phyloP scores from a whole-genome alignment of 192 early-diverging fungal genomes.

The Gamsiella multidivaricata region DNA sequence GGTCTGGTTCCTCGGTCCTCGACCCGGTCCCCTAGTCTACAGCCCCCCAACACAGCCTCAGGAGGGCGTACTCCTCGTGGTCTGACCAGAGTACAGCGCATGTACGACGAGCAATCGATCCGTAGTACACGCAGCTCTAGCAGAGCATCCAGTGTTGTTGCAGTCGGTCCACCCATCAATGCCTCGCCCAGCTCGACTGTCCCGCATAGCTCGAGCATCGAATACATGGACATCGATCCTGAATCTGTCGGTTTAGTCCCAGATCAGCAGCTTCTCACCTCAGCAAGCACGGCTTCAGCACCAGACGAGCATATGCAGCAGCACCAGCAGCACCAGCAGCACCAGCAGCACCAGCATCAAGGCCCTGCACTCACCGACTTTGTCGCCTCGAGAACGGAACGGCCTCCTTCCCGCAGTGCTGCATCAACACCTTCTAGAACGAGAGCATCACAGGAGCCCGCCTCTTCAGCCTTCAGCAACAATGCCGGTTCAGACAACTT shows the following conservation, averaged over 20 bases:
- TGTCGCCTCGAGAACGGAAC: background rate
- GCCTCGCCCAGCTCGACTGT: background rate
- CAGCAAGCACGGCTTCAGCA: background rate
- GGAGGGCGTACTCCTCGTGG: conserved; percentile 41
- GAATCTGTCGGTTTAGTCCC: conserved; percentile 17
- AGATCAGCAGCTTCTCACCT: background rate
- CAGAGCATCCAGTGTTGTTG: conserved; percentile 39
- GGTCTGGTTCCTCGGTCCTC: background rate
- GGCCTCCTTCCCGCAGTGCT: background rate
- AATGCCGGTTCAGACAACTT: conserved; percentile 5
- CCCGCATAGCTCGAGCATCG: background rate
- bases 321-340: too few relatives aligned
- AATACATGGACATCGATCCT: conserved; percentile 46
- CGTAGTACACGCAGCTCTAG: conserved; percentile 37
- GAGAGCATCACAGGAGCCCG: conserved; percentile 7
- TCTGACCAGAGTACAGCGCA: conserved; percentile 39
- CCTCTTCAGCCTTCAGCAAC: conserved; percentile 5
- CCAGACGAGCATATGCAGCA: background rate
- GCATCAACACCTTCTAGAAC: background rate
- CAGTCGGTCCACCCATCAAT: conserved; percentile 6
- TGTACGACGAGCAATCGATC: conserved; percentile 50
- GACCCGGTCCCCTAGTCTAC: conserved; percentile 17
- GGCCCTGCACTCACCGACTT: too few relatives aligned
- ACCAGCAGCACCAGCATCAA: too few relatives aligned
- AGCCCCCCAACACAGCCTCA: background rate